Conservation (phyloP, 1,284 basidiomycete genomes). For the Vanrija sp. region DNA sequence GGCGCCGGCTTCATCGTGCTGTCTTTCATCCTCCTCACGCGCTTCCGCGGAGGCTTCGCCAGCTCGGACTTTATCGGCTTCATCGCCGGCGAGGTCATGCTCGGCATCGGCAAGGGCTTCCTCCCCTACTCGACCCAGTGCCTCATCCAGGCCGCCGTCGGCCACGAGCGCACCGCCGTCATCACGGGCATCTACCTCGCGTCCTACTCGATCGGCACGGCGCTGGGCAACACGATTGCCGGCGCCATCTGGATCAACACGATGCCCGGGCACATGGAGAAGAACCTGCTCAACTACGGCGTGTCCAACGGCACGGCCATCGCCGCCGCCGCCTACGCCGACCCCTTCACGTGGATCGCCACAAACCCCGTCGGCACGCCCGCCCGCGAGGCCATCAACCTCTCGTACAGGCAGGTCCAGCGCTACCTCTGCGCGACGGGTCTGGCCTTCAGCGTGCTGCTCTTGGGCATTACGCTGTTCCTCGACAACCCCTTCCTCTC, state of each 20-base stretch:
- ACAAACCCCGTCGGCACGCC: conserved; percentile 41
- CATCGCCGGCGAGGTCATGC: conserved; percentile 48
- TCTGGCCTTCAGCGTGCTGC: conserved; percentile 30
- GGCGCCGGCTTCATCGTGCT: conserved; percentile 32
- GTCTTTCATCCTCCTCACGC: conserved; percentile 49
- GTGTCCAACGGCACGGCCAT: conserved; percentile 36
- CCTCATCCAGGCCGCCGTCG: conserved; percentile 45
- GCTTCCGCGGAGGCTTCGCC: conserved; percentile 44
- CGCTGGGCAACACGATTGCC: conserved; percentile 45
- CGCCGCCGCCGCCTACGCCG: conserved; percentile 37
- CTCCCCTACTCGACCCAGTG: conserved; percentile 50
- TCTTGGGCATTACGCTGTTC: conserved; percentile 25
- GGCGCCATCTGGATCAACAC: conserved; percentile 46
- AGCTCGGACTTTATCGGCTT: conserved; percentile 34
- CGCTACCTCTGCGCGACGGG: conserved; percentile 38
- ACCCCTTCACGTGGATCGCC: conserved; percentile 37
- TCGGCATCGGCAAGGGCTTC: conserved; percentile 47
- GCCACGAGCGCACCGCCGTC: conserved; percentile 48
- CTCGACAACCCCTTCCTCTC: conserved; percentile 33
- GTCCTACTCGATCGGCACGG: conserved; percentile 47
- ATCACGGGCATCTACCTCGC: conserved; percentile 48
- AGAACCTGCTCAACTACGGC: conserved; percentile 9
- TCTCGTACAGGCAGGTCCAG: conserved; percentile 40
- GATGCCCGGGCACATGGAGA: conserved; percentile 19
- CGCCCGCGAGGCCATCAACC: conserved; percentile 36